Evolutionary conservation across 306 rosid genomes (phyloP).

Genomic region (Vigna nakashimae): DNA sequence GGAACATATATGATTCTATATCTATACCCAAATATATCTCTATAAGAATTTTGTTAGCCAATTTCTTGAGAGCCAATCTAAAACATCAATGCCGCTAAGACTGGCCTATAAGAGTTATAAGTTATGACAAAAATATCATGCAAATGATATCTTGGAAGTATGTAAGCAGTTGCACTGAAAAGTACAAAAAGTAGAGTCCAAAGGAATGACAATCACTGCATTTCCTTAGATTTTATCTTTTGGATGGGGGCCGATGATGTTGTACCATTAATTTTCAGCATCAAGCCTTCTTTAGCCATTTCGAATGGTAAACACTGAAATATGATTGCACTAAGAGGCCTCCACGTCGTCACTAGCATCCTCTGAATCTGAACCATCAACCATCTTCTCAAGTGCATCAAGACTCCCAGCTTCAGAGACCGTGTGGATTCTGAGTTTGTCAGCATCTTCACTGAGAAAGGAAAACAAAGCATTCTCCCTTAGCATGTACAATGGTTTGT

Average conservation of each 20-base stretch:
- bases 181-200: not conserved
- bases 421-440: constrained; percentile 76
- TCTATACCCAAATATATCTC: constrained; percentile 11
- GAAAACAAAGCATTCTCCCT: constrained; percentile 12
- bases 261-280: constrained; percentile 35
- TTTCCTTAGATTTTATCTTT: not conserved
- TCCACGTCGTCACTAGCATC: constrained; percentile 51
- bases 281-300: constrained; percentile 28
- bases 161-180: not conserved
- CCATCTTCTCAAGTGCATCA: constrained; percentile 83
- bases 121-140: constrained; percentile 10
- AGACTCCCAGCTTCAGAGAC: constrained; percentile 80
- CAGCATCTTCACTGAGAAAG: constrained; percentile 82
- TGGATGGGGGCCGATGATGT: constrained; percentile 8
- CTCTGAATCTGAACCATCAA: constrained; percentile 70
- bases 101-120: not conserved
- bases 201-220: constrained; percentile 1
- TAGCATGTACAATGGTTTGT: constrained; percentile 14
- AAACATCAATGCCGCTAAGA: constrained; percentile 16
- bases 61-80: not conserved
- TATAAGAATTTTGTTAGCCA: not conserved
- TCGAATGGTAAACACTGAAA: not conserved
- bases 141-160: constrained; percentile 25
- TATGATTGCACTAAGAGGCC: constrained; percentile 49
- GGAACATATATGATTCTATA: constrained; percentile 21